Conservation (phyloP, 73 alveolate genomes). For the Paramecium pentaurelia region DNA sequence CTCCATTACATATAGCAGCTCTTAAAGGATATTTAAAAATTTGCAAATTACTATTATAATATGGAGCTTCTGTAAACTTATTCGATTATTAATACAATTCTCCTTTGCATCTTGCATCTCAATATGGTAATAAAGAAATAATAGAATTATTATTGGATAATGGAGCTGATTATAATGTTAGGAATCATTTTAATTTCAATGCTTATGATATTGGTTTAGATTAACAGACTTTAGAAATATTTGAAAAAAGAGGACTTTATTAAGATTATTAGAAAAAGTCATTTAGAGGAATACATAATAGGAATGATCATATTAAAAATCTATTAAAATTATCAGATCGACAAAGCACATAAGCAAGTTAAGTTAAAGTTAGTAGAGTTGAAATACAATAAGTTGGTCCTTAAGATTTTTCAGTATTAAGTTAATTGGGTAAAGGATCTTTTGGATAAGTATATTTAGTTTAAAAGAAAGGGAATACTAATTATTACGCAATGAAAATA, state of each 20-base stretch:
- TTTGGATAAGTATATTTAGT: constrained; percentile 93
- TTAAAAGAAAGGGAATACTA: constrained; percentile 63
- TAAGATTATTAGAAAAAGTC: not conserved
- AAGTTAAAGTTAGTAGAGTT: not conserved
- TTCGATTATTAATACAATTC: constrained; percentile 63
- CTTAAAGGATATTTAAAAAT: constrained; percentile 49
- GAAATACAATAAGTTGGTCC: constrained; percentile 63
- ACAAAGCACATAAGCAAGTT: not conserved
- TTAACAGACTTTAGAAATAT: not conserved
- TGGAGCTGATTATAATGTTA: constrained; percentile 28
- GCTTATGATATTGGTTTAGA: not conserved
- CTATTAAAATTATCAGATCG: not conserved
- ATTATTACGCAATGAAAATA: constrained; percentile 90
- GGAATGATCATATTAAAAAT: not conserved
- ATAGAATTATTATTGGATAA: constrained; percentile 44
- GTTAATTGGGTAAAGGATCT: constrained; percentile 88
- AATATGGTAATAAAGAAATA: constrained; percentile 17
- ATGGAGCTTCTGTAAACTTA: constrained; percentile 63
- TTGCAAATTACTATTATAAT: constrained; percentile 40
- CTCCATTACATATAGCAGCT: constrained; percentile 73
- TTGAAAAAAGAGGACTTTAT: not conserved
- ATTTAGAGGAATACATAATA: not conserved
- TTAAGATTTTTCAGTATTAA: constrained; percentile 64
- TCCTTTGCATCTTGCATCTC: constrained; percentile 60
- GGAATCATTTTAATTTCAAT: not conserved